Conservation (phyloP, 208 protist genomes). For the Herpetomonas tarakana region DNA sequence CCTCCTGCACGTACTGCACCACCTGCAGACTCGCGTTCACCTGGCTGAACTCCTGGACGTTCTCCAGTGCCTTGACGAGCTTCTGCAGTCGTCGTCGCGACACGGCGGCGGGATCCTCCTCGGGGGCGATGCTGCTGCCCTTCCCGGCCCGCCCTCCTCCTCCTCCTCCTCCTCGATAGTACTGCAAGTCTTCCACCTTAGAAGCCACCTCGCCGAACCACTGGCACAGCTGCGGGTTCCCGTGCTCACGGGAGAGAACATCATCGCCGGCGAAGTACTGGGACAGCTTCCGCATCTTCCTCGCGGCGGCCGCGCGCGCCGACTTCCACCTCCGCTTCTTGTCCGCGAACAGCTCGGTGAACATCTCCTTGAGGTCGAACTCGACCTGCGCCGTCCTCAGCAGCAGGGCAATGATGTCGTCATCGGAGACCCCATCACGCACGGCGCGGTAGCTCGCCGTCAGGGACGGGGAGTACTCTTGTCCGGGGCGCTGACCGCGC, state of each 20-base stretch:
- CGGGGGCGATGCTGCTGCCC: conserved; percentile 14
- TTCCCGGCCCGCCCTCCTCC: background rate
- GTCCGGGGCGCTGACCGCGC: conserved; percentile 6
- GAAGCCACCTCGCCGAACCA: conserved; percentile 93
- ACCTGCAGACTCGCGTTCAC: conserved; percentile 87
- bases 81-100: conserved; percentile 95
- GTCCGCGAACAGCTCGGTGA: conserved; percentile 80
- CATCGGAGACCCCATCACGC: conserved; percentile 24
- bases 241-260: conserved; percentile 50
- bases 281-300: conserved; percentile 68
- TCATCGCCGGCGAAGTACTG: conserved; percentile 94
- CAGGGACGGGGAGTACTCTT: conserved; percentile 17
- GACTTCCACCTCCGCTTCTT: conserved; percentile 90
- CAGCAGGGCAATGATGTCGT: conserved; percentile 88
- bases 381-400: conserved; percentile 95
- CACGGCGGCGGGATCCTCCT: conserved; percentile 8
- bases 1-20: conserved; percentile 92
- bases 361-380: conserved; percentile 88
- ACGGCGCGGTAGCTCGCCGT: conserved; percentile 32
- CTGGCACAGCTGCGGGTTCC: conserved; percentile 89
- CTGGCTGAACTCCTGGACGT: conserved; percentile 96
- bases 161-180: background rate
- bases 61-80: conserved; percentile 94
- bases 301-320: conserved; percentile 56
- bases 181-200: conserved; percentile 53